These are phyloP conservation scores for Microglena sp. DNA, from an alignment of 139 green algal genomes.

Conservation along the genomic window DNA sequence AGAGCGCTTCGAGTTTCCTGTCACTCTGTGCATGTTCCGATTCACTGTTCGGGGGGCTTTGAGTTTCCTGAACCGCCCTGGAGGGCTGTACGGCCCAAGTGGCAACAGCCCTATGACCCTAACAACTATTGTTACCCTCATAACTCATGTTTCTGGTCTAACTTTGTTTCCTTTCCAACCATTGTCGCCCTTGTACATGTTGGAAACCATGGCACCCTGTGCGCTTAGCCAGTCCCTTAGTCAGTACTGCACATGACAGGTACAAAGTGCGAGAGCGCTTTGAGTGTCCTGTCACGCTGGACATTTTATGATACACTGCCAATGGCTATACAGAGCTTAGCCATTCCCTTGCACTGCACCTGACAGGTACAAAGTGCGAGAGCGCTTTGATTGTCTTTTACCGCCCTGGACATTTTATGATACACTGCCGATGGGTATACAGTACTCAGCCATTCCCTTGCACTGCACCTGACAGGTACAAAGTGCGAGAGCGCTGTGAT, in stretches of 20 bases:
- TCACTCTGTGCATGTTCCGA: conserved; percentile 68
- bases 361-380: conserved; percentile 33
- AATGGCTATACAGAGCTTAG: too few species aligned
- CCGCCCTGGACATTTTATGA: conserved; percentile 68
- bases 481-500: conserved; percentile 67
- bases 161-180: too few species aligned
- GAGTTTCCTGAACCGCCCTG: too few species aligned
- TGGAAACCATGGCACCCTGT: too few species aligned
- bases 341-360: background rate
- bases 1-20: conserved; percentile 83
- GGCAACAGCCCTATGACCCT: too few species aligned
- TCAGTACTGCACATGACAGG: background rate
- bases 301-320: conserved; percentile 79
- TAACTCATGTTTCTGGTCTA: too few species aligned
- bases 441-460: too few species aligned
- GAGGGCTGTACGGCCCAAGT: conserved; percentile 15
- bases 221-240: too few species aligned
- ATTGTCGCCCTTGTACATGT: too few species aligned
- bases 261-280: conserved; percentile 62
- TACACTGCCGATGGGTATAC: conserved; percentile 76
- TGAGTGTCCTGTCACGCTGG: conserved; percentile 72
- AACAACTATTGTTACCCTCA: too few species aligned
- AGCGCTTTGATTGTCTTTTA: conserved; percentile 83
- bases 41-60: conserved; percentile 79
- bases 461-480: conserved; percentile 14